These are phyloP conservation scores for Mycena latifolia DNA, from an alignment of 768 basidiomycete genomes.

Conservation along the genomic window DNA sequence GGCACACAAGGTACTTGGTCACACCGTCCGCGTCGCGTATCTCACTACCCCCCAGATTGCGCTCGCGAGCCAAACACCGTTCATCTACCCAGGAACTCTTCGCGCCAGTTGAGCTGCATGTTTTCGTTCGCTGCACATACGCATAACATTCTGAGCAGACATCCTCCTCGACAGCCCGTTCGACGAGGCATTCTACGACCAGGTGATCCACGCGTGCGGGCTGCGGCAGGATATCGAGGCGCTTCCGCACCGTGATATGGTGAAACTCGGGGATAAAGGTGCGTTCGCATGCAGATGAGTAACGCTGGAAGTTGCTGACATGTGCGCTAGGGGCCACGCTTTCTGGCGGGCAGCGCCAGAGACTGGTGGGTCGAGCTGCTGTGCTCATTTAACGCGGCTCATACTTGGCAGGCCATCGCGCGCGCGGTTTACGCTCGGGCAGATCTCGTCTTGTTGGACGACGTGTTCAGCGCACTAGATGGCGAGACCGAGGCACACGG, in stretches of 20 bases:
- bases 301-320: too few species aligned
- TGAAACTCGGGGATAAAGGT: slow-evolving; percentile 27
- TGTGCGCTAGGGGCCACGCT: slow-evolving; percentile 19
- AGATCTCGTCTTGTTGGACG: slow-evolving; percentile 13
- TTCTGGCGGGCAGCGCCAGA: slow-evolving; percentile 27
- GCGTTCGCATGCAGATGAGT: neutral
- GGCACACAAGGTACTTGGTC: slow-evolving; percentile 11
- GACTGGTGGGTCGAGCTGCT: slow-evolving; percentile 8
- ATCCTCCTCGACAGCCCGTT: slow-evolving; percentile 28
- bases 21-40: neutral
- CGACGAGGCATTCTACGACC: slow-evolving; percentile 23
- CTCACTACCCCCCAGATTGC: slow-evolving; percentile 10
- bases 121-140: neutral
- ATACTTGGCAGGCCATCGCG: slow-evolving; percentile 1
- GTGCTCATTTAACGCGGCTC: too few species aligned
- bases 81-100: slow-evolving; percentile 28
- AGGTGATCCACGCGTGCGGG: slow-evolving; percentile 29
- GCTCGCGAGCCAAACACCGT: slow-evolving; percentile 27
- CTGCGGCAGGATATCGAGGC: slow-evolving; percentile 25
- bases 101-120: slow-evolving; percentile 19
- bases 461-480: slow-evolving; percentile 19
- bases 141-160: neutral
- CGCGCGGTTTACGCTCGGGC: slow-evolving; percentile 17
- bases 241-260: slow-evolving; percentile 24
- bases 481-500: slow-evolving; percentile 20